These are phyloP conservation scores for Spathaspora girioi DNA, from an alignment of 805 yeast genomes.

Conservation along the genomic window DNA sequence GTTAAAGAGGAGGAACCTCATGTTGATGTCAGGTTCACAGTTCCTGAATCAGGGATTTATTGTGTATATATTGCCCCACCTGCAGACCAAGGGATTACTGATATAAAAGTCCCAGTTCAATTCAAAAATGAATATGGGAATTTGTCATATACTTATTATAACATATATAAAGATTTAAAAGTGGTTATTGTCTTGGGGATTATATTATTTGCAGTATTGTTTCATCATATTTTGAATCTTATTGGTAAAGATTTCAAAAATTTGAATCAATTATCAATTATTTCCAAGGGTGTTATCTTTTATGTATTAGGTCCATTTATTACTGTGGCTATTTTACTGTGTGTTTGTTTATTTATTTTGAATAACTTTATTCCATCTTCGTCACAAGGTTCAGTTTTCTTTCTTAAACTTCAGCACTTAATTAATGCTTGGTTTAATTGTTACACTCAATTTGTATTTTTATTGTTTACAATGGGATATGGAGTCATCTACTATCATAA, in stretches of 20 bases:
- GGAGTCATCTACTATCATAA: constrained; percentile 28
- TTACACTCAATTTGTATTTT: constrained; percentile 11
- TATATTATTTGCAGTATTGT: constrained; percentile 16
- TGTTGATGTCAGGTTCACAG: constrained; percentile 11
- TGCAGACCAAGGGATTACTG: constrained; percentile 7
- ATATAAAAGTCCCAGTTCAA: constrained; percentile 15
- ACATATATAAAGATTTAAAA: constrained; percentile 13
- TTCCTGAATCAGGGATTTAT: constrained; percentile 22
- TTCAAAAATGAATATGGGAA: constrained; percentile 22
- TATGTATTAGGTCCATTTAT: constrained; percentile 20
- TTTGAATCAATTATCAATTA: constrained; percentile 23
- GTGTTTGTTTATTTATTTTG: constrained; percentile 4
- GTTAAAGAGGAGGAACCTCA: constrained; percentile 3
- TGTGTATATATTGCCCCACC: constrained; percentile 29
- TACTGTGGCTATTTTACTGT: neutral
- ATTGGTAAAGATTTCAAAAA: constrained; percentile 24
- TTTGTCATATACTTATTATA: constrained; percentile 15
- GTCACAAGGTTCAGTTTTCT: neutral
- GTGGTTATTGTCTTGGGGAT: constrained; percentile 13
- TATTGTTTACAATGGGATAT: constrained; percentile 32
- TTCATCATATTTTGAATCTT: constrained; percentile 21
- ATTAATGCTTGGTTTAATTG: constrained; percentile 4
- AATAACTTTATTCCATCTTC: constrained; percentile 11
- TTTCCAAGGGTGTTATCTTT: constrained; percentile 25
- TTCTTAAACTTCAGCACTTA: neutral